Conservation (phyloP, 139 green algal species). For the Mesostigma viride region DNA sequence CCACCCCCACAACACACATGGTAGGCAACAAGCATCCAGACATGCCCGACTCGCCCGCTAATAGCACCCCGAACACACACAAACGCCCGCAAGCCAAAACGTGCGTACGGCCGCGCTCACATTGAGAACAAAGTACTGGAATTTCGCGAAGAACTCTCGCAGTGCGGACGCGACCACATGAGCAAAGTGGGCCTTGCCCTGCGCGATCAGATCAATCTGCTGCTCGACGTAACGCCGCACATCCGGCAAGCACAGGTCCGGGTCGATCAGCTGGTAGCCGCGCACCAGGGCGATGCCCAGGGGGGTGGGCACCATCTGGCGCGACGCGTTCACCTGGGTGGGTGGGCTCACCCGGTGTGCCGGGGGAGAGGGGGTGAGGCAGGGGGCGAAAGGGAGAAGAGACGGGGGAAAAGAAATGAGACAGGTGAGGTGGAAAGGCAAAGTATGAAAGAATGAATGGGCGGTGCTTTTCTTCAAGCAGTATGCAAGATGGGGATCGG, state of each 20-base stretch:
- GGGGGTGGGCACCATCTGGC: conserved; percentile 9
- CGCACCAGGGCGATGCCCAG: conserved; percentile 66
- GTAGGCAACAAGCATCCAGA: no score
- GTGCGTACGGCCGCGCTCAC: no score
- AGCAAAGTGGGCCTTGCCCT: conserved; percentile 56
- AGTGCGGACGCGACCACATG: conserved; percentile 25
- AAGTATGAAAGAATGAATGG: conserved; percentile 63
- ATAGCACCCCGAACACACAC: no score
- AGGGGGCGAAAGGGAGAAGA: no score
- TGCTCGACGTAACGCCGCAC: conserved; percentile 74
- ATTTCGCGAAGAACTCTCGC: conserved; percentile 16
- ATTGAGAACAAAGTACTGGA: conserved; percentile 20
- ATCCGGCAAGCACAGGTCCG: conserved; percentile 49
- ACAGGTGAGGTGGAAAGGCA: conserved; percentile 31
- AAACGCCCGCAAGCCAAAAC: no score
- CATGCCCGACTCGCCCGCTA: no score
- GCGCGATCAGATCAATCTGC: conserved; percentile 74
- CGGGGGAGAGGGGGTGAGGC: background rate
- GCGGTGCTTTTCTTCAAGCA: no score
- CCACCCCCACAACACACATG: no score
- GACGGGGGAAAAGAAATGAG: background rate
- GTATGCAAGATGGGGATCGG: no score
- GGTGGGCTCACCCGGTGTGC: background rate
- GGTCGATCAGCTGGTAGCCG: conserved; percentile 46
- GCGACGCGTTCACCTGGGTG: conserved; percentile 2